Evolutionary conservation across 2,329 filamentous ascomycete species (phyloP), one percentile per base, ranked within the genome.

Genomic region (Dothideomycetes sp.): DNA sequence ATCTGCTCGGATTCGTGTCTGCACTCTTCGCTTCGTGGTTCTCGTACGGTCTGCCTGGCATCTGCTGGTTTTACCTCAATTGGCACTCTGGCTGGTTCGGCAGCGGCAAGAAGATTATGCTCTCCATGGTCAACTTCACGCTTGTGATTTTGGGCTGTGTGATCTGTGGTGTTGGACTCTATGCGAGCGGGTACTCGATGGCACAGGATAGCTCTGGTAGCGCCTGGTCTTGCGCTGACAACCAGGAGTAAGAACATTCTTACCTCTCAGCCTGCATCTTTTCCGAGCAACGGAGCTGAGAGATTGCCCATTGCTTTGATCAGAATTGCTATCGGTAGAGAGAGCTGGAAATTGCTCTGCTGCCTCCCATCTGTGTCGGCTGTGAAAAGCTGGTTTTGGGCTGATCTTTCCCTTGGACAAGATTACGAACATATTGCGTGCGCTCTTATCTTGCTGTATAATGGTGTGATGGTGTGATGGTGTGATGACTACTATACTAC

Each of bases 11-110:
- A 4, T 31, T 40, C 34, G 75, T 82, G 39, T 59, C 49, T 5
- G 51, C 77, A 2, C 58, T 81, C 3, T 82, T 83, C 45, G 74
- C 71, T 4, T 75, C 68, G 37, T 83, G 79, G 78, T 84, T 82
- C 22, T 45, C 40, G 1, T 43, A 44, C 22, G 36, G 40, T 3
- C 34, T 49, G 9, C 16, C 39, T 17, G 49, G 48, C 4, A 33
- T 47, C 24, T 46, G 52, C 34, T 54, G 51, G 51, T 38, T 54
- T 14, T 68, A 61, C 46, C 54, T 72, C 45, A 68, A 71, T 43
- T 27, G 22, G 22, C 57, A 56, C 42, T 65, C 62, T 3, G 46
- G 48, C 10, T 64, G 57, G 52, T 62, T 63, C 37, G 56, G 56
- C 22, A 61, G 55, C 22, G 59, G 58, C 40, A 50, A 52, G 14